Conservation (phyloP, 345 rosid species). For the Camelina sativa region DNA sequence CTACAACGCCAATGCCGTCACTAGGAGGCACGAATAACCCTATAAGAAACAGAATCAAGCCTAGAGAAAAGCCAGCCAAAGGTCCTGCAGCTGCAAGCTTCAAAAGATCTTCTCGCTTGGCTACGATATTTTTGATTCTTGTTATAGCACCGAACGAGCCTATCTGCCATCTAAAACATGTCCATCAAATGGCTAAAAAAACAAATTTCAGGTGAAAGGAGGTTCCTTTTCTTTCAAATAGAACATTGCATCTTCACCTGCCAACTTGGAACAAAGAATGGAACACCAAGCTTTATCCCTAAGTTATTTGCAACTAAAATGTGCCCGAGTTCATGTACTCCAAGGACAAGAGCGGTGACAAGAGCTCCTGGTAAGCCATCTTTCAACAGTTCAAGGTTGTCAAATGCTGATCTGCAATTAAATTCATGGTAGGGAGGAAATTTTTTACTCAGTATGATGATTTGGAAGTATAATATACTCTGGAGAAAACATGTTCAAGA, state of each 20-base stretch:
- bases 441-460: neutral
- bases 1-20: slow-evolving; percentile 84
- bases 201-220: slow-evolving; percentile 14
- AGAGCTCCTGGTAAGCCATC: slow-evolving; percentile 91
- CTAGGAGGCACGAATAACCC: slow-evolving; percentile 87
- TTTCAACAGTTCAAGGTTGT: slow-evolving; percentile 68
- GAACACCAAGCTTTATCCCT: slow-evolving; percentile 84
- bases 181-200: slow-evolving; percentile 38
- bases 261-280: slow-evolving; percentile 96
- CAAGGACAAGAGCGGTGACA: slow-evolving; percentile 75
- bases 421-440: slow-evolving; percentile 13
- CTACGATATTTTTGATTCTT: slow-evolving; percentile 75
- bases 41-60: slow-evolving; percentile 72
- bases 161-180: slow-evolving; percentile 78
- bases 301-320: slow-evolving; percentile 63
- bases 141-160: slow-evolving; percentile 98
- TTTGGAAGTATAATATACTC: slow-evolving; percentile 15
- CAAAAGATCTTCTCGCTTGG: slow-evolving; percentile 87
- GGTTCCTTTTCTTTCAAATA: slow-evolving; percentile 16
- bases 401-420: slow-evolving; percentile 71
- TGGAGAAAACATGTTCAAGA: slow-evolving; percentile 23
- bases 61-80: slow-evolving; percentile 85
- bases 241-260: slow-evolving; percentile 63
- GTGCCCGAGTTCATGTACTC: slow-evolving; percentile 85
- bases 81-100: slow-evolving; percentile 97